Evolutionary conservation across 768 basidiomycete species (phyloP), one percentile per base, ranked within the genome.

Genomic region (Boletus vinaceobasis): DNA sequence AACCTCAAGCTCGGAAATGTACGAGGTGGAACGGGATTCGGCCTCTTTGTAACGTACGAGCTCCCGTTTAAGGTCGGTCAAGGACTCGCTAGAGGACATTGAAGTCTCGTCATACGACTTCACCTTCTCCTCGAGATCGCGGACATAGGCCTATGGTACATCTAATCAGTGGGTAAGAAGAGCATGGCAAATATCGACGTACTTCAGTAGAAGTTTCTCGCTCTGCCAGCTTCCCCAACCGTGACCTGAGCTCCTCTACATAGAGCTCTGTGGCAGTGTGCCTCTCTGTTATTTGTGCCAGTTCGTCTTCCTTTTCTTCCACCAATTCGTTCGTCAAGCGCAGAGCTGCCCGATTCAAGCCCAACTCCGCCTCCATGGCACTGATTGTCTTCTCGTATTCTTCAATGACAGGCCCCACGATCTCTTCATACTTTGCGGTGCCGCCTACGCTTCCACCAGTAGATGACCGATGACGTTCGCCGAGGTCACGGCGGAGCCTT

Each of bases 361-460:
- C 90, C 50, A 97, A 78, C 71, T 96, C 93, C 0, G 90, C 90
- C 71, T 99, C 97, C 80, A 99, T 88, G 3, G 93, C 88, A 39
- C 85, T 82, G 60, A 98, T 96, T 1, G 93, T 93, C 78, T 96
- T 93, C 77, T 99, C 96, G 72, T 99, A 99, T 74, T 98, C 94
- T 73, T 97, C 91, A 48, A 99, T 97, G 62, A 99, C 94, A 2
- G 96, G 96, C 15, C 93, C 95, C 21, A 98, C 95, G 58, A 90
- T 93, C 72, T 93, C 92, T 65, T 93, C 92, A 64, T 93, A 93
- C 64, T 86, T 87, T 56, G 79, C 85, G 4, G 85, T 89, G 17
- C 84, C 88, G 4, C 82, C 80, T 21, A 86, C 63, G 33, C 81
- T 80, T 29, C 89, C 88, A 8, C 81, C 78, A 27, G 61, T 65